These are phyloP conservation scores for Russula foetens DNA, from an alignment of 768 basidiomycete species.

Conservation along the genomic window DNA sequence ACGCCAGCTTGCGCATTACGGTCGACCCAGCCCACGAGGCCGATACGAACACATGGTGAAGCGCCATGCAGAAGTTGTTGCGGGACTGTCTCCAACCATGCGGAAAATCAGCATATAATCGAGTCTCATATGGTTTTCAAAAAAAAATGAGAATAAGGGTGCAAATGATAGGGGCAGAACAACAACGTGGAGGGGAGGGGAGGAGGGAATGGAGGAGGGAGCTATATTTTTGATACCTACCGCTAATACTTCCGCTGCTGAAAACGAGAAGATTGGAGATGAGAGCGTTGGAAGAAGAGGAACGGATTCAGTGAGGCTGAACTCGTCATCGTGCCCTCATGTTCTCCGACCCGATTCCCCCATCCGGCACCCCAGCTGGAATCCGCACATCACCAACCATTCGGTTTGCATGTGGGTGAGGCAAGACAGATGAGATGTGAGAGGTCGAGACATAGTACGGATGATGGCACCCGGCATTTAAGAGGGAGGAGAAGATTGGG, in stretches of 20 bases:
- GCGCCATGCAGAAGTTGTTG: neutral
- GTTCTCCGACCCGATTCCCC: slow-evolving; percentile 12
- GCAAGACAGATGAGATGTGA: neutral
- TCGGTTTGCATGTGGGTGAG: neutral
- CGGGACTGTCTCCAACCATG: neutral
- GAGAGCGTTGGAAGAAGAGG: neutral
- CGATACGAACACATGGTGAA: slow-evolving; percentile 4
- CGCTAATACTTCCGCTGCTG: neutral
- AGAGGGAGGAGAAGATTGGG: neutral
- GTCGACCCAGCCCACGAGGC: slow-evolving; percentile 8
- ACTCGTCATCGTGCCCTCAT: slow-evolving; percentile 7
- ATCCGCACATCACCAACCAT: neutral
- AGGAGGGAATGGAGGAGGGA: neutral
- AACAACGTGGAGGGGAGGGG: neutral
- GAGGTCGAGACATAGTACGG: neutral
- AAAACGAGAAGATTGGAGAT: neutral
- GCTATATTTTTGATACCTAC: neutral
- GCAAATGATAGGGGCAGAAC: neutral
- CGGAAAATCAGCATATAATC: neutral
- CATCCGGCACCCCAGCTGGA: slow-evolving; percentile 3
- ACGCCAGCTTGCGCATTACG: neutral
- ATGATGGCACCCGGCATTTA: neutral
- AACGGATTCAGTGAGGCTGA: slow-evolving; percentile 1
- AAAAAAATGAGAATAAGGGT: too few species aligned
- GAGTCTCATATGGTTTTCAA: neutral